These are phyloP conservation scores for Brassica nigra DNA, from an alignment of 345 rosid genomes.

Conservation along the genomic window DNA sequence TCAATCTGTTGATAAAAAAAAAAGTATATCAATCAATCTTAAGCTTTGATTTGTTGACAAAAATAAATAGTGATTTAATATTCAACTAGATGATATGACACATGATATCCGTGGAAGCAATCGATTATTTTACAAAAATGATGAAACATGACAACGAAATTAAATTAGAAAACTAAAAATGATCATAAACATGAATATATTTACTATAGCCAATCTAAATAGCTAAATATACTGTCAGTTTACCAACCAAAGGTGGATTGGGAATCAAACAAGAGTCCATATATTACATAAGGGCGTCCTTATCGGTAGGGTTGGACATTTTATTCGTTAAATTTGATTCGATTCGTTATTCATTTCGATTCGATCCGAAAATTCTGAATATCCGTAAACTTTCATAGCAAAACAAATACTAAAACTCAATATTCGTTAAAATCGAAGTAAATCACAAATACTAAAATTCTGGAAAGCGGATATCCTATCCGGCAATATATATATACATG, in stretches of 20 bases:
- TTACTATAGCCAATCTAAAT: not conserved
- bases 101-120: not conserved
- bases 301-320: too few relatives aligned
- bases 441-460: too few relatives aligned
- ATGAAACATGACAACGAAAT: not conserved
- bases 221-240: not conserved
- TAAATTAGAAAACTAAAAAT: not conserved
- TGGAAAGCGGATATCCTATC: too few relatives aligned
- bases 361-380: too few relatives aligned
- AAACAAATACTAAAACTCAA: too few relatives aligned
- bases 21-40: not conserved
- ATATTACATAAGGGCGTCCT: not conserved
- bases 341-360: too few relatives aligned
- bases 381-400: too few relatives aligned
- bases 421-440: too few relatives aligned
- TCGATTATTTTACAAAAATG: not conserved
- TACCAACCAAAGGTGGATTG: not conserved
- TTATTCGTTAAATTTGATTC: too few relatives aligned
- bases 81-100: not conserved
- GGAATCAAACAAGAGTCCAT: not conserved
- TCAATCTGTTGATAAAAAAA: not conserved
- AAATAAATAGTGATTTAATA: not conserved
- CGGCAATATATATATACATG: too few relatives aligned
- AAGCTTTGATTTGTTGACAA: too few relatives aligned
- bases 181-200: not conserved